Conservation (phyloP, 2,329 filamentous ascomycete species). For the Diatrype stigma region DNA sequence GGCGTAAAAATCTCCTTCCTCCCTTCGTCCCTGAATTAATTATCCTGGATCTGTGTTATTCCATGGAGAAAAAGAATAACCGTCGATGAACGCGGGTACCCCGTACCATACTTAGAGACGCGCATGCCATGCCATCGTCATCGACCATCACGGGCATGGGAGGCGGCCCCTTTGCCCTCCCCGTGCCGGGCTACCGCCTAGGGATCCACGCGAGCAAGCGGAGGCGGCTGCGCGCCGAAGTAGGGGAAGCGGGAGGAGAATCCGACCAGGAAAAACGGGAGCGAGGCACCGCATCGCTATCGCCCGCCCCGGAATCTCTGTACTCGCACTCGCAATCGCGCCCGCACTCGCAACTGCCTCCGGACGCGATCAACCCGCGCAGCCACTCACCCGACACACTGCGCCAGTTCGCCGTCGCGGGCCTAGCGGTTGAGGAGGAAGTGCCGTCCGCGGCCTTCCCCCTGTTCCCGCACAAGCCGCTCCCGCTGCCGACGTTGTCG, state of each 20-base stretch:
- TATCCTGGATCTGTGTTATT: too few relatives aligned
- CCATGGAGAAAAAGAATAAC: too few relatives aligned
- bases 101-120: too few relatives aligned
- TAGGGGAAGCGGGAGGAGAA: constrained; percentile 3
- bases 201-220: constrained; percentile 28
- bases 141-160: constrained; percentile 11
- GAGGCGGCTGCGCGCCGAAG: constrained; percentile 23
- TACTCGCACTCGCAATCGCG: constrained; percentile 15
- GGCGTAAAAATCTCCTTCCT: too few relatives aligned
- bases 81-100: too few relatives aligned
- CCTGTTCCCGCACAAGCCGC: constrained; percentile 49
- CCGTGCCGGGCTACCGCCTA: constrained; percentile 22
- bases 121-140: too few relatives aligned
- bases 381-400: constrained; percentile 50
- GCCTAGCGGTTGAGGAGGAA: constrained; percentile 43
- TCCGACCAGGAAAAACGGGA: not conserved
- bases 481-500: constrained; percentile 20
- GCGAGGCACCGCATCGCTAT: not conserved
- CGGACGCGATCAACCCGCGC: constrained; percentile 47
- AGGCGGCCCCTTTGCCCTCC: constrained; percentile 25
- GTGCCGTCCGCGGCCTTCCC: constrained; percentile 33
- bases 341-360: constrained; percentile 20
- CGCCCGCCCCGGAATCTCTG: constrained; percentile 9
- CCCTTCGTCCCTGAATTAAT: too few relatives aligned
- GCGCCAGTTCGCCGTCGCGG: constrained; percentile 50